Percentiles rank a stretch among this genome's conserved stretches.
These are phyloP conservation scores for Paspalum vaginatum DNA, from an alignment of 176 grass and related monocot species.

Conservation along the genomic window DNA sequence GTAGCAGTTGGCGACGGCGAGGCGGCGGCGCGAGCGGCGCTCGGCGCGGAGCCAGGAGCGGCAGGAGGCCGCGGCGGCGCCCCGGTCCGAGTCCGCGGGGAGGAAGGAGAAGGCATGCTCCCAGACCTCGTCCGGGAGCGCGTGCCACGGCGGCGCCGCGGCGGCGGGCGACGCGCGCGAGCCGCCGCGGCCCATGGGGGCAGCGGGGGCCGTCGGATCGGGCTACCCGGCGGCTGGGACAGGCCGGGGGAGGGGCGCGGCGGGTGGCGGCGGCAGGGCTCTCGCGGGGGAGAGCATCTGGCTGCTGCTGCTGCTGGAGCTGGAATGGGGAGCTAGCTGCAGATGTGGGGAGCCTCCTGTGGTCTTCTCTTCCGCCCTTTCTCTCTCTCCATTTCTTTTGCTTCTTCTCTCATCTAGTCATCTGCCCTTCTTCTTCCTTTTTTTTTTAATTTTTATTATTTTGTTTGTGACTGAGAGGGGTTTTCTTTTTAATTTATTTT, in stretches of 20 bases:
- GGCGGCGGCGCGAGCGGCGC: conserved; percentile 57
- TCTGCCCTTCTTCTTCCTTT: not conserved
- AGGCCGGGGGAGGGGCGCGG: not conserved
- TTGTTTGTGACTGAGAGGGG: not conserved
- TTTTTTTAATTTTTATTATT: not conserved
- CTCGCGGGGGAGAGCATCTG: conserved; percentile 40
- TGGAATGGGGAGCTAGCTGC: conserved; percentile 23
- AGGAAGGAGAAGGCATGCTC: conserved; percentile 81
- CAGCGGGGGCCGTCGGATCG: conserved; percentile 46
- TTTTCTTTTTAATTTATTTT: not conserved
- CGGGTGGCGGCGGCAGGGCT: conserved; percentile 36
- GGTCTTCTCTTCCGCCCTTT: not conserved
- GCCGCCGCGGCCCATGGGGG: conserved; percentile 51
- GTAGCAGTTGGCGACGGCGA: conserved; percentile 76
- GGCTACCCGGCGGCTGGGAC: conserved; percentile 30
- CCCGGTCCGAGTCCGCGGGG: conserved; percentile 50
- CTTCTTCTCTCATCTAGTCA: not conserved
- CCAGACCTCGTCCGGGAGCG: conserved; percentile 70
- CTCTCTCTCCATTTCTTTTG: not conserved
- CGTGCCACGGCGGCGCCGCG: conserved; percentile 47
- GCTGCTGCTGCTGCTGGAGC: not conserved
- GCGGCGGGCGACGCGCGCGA: conserved; percentile 23
- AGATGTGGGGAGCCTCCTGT: not conserved
- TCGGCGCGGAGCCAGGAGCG: conserved; percentile 53
- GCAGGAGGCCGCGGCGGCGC: conserved; percentile 49